Base-by-base conservation (phyloP, 495 filamentous ascomycete genomes). In the Thozetella sp. region DNA sequence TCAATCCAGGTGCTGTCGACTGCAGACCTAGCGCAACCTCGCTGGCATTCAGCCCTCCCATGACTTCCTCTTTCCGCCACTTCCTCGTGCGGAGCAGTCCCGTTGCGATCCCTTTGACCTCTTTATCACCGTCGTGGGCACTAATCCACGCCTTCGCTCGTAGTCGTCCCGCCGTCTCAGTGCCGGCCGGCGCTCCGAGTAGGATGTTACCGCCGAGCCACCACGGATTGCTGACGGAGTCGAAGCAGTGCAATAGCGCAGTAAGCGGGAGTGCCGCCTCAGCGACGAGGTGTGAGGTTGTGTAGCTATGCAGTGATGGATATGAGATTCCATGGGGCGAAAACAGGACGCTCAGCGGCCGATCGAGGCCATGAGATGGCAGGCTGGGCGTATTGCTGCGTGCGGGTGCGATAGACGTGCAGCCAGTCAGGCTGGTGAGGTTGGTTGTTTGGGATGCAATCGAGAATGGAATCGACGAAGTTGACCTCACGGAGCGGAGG, bases 61-160 rank as follows among this genome's bases (percentile, higher is more conserved):
- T 22, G 4, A 87, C 78, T 43, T 85, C 82, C 4, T 82, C 73
- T 1, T 63, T 52, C 0, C 62, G 58, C 64, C 72, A 85, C 34
- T 74, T 77, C 51, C 70, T 67, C 12, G 75, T 84, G 56, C 73
- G 75, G 1, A 86, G 68, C 62, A 80, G 73, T 27, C 67, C 68
- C 22, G 80, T 83, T 1, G 74, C 78, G 10, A 87, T 22, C 0
- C 88, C 88, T 1, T 67, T 74, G 43, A 81, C 79, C 20, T 82
- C 73, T 63, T 90, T 91, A 19, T 83, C 83, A 15, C 83, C 86
- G 62, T 90, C 87, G 57, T 91, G 88, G 1, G 88, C 84, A 56
- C 81, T 78, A 22, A 90, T 80, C 88, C 88, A 90, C 3, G 74
- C 68, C 52, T 73, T 75, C 2, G 88, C 83, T 27, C 73, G 73